Conservation (phyloP, 2,329 filamentous ascomycete species). For the Didymella segeticola region DNA sequence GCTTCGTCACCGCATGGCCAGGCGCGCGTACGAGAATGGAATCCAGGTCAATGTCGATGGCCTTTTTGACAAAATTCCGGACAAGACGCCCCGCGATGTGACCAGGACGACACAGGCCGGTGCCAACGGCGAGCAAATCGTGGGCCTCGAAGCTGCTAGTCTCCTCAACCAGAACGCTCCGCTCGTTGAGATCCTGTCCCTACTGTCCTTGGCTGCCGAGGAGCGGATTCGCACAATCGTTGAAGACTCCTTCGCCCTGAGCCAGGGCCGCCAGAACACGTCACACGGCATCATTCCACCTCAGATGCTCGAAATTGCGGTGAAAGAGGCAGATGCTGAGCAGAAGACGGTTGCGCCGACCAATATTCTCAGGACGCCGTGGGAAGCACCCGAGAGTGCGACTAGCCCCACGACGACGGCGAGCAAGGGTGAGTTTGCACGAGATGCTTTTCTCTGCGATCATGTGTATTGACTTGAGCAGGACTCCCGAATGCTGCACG, state of each 20-base stretch:
- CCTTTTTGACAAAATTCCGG: slow-evolving; percentile 53
- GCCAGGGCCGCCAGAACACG: slow-evolving; percentile 74
- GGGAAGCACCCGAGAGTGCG: slow-evolving; percentile 57
- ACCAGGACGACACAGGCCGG: slow-evolving; percentile 55
- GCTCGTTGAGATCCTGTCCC: slow-evolving; percentile 80
- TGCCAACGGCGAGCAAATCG: slow-evolving; percentile 67
- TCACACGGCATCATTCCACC: slow-evolving; percentile 80
- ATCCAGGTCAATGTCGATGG: slow-evolving; percentile 66
- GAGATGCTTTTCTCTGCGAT: background rate
- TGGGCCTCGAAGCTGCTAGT: slow-evolving; percentile 63
- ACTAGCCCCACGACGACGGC: slow-evolving; percentile 61
- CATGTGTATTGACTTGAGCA: slow-evolving; percentile 21
- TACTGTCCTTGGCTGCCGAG: slow-evolving; percentile 83
- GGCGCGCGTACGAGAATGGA: slow-evolving; percentile 65
- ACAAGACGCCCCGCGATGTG: slow-evolving; percentile 39
- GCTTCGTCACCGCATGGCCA: slow-evolving; percentile 61
- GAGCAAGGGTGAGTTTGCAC: slow-evolving; percentile 34
- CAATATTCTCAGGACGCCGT: slow-evolving; percentile 49
- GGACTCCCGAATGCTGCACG: slow-evolving; percentile 48
- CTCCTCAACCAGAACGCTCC: slow-evolving; percentile 74
- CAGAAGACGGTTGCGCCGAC: slow-evolving; percentile 47
- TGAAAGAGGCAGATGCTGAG: slow-evolving; percentile 54
- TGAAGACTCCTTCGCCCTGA: slow-evolving; percentile 76
- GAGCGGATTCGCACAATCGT: slow-evolving; percentile 77
- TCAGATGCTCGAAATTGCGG: slow-evolving; percentile 77